Percentiles rank a stretch among this genome's conserved stretches.
Conservation (phyloP, 2,329 filamentous ascomycete genomes). For the Apiospora malaysiana region DNA sequence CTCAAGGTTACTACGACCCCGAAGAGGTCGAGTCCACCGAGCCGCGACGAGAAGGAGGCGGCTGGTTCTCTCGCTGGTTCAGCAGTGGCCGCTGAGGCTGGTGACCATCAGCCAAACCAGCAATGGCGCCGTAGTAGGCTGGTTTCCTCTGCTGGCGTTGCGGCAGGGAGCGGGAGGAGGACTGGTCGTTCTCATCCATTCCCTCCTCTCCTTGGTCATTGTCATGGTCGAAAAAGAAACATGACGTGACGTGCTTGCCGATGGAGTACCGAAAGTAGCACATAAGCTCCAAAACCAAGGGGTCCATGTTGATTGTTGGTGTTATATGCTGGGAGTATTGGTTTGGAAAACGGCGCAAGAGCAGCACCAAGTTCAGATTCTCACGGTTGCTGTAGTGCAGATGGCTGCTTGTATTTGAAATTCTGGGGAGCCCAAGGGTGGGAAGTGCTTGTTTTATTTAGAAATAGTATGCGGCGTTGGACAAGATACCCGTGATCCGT, state of each 20-base stretch:
- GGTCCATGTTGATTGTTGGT: neutral
- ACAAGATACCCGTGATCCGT: neutral
- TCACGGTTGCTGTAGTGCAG: neutral
- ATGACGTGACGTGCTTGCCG: neutral
- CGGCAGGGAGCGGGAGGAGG: neutral
- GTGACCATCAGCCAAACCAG: neutral
- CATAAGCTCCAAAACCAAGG: neutral
- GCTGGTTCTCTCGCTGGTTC: neutral
- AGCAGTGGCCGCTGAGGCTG: neutral
- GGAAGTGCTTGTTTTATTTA: too few species aligned
- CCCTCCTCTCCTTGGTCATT: neutral
- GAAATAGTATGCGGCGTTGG: neutral
- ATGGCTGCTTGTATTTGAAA: neutral
- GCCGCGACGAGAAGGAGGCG: neutral
- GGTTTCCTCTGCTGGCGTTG: neutral
- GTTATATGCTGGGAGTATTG: neutral
- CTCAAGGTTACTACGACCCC: neutral
- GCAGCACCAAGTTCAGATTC: neutral
- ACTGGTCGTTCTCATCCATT: neutral
- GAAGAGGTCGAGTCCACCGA: neutral
- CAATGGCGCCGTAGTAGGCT: neutral
- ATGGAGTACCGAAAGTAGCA: conserved; percentile 11
- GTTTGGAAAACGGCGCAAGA: neutral
- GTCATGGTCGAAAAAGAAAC: neutral
- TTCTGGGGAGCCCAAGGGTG: neutral